A percentile compares a stretch with the other conserved stretches of the same genome.
phyloP scores from a whole-genome alignment of 257 asterid genomes.

The Ehretia macrophylla region DNA sequence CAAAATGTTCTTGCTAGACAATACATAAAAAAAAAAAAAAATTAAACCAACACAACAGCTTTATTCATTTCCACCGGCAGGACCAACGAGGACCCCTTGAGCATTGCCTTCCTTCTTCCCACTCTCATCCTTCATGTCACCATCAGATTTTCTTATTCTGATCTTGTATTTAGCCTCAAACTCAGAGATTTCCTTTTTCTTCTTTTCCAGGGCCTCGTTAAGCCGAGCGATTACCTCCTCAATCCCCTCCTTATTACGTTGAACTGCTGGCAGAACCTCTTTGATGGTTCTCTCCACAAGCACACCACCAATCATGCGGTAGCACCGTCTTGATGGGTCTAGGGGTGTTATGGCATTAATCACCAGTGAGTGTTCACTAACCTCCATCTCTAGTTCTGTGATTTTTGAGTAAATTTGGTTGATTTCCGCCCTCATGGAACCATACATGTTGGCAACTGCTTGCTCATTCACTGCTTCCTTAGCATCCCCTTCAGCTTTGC shows the following conservation, averaged over 20 bases:
- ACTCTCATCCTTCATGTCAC: slow-evolving; percentile 68
- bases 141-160: slow-evolving; percentile 61
- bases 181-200: slow-evolving; percentile 73
- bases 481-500: slow-evolving; percentile 41
- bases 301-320: slow-evolving; percentile 95
- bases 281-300: slow-evolving; percentile 86
- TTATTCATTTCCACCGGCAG: slow-evolving; percentile 56
- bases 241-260: slow-evolving; percentile 85
- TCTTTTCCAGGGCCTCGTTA: slow-evolving; percentile 77
- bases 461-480: slow-evolving; percentile 80
- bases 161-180: slow-evolving; percentile 90
- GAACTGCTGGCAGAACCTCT: slow-evolving; percentile 92
- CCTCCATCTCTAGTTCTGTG: slow-evolving; percentile 93
- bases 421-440: slow-evolving; percentile 67
- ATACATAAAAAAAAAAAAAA: background rate
- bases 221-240: slow-evolving; percentile 86
- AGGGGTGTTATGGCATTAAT: slow-evolving; percentile 85
- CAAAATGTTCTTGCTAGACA: background rate
- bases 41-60: slow-evolving; percentile 1
- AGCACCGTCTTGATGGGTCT: slow-evolving; percentile 90
- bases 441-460: slow-evolving; percentile 82
- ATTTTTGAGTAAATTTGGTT: slow-evolving; percentile 88
- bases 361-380: slow-evolving; percentile 85
- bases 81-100: slow-evolving; percentile 96
- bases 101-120: slow-evolving; percentile 89